These are phyloP conservation scores for Hyaloscypha finlandica DNA, from an alignment of 495 filamentous ascomycete genomes.

Conservation along the genomic window DNA sequence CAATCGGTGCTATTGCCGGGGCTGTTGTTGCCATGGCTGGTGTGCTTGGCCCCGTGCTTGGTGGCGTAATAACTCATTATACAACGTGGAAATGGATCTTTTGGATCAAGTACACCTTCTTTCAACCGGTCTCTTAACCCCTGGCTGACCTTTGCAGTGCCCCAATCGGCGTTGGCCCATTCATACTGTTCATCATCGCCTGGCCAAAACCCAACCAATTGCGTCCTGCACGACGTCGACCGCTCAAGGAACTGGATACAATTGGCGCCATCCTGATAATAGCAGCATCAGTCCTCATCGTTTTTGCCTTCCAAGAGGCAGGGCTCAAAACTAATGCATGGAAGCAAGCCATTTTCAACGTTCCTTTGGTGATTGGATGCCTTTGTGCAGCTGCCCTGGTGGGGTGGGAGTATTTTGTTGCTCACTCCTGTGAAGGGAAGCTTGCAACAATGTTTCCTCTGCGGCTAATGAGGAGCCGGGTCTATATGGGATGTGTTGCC, in stretches of 20 bases:
- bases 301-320: constrained; percentile 60
- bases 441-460: constrained; percentile 49
- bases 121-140: constrained; percentile 5
- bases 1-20: constrained; percentile 40
- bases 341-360: constrained; percentile 47
- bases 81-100: constrained; percentile 55
- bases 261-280: constrained; percentile 57
- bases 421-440: constrained; percentile 42
- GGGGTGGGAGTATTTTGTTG: constrained; percentile 47
- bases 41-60: constrained; percentile 47
- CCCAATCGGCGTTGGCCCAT: constrained; percentile 20
- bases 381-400: constrained; percentile 49
- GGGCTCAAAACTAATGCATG: constrained; percentile 49
- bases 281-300: constrained; percentile 54
- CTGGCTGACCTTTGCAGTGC: constrained; percentile 11
- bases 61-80: constrained; percentile 45
- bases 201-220: constrained; percentile 24
- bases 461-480: constrained; percentile 39
- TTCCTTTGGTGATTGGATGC: constrained; percentile 44
- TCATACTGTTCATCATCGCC: constrained; percentile 25
- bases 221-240: constrained; percentile 14
- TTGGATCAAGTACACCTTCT: constrained; percentile 48
- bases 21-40: constrained; percentile 39
- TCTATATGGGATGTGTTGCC: constrained; percentile 44
- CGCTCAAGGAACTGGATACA: constrained; percentile 55